phyloP scores from a whole-genome alignment of 169 alveolate genomes.

The Plasmodium cynomolgi region DNA sequence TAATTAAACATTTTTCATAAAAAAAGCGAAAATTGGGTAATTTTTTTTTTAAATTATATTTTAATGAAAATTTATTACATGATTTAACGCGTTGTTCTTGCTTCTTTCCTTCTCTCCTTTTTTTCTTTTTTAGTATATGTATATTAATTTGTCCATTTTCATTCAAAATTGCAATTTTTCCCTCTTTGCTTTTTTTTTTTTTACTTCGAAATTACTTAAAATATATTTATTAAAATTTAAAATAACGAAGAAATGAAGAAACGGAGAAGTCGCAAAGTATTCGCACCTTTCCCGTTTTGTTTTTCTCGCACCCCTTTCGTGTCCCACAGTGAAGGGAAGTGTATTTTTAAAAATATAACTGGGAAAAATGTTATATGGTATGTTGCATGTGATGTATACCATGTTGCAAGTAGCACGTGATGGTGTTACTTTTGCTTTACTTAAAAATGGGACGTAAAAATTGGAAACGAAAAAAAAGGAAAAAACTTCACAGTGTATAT shows the following conservation, averaged over 20 bases:
- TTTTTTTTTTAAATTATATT: conserved; percentile 27
- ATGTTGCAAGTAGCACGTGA: neutral
- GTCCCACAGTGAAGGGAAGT: neutral
- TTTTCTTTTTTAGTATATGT: conserved; percentile 66
- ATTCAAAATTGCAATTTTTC: conserved; percentile 26
- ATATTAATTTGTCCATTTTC: conserved; percentile 64
- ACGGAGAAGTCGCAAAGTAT: conserved; percentile 19
- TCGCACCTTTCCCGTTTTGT: conserved; percentile 15
- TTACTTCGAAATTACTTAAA: conserved; percentile 9
- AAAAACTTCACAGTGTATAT: neutral
- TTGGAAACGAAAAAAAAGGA: conserved; percentile 11
- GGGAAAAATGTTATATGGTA: conserved; percentile 12
- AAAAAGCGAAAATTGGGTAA: conserved; percentile 7
- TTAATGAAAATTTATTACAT: conserved; percentile 57
- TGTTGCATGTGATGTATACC: neutral
- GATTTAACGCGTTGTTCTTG: conserved; percentile 27
- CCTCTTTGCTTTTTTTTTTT: conserved; percentile 18
- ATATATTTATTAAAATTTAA: conserved; percentile 55
- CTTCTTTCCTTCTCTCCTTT: conserved; percentile 13
- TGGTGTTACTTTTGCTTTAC: neutral
- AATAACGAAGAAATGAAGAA: conserved; percentile 10
- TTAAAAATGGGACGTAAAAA: conserved; percentile 17
- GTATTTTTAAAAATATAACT: conserved; percentile 15
- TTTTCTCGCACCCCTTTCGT: neutral
- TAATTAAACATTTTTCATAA: conserved; percentile 48